Percentiles rank a stretch among this genome's conserved stretches.
These are phyloP conservation scores for Chaetomidium leptoderma DNA, from an alignment of 495 filamentous ascomycete species.

Conservation along the genomic window DNA sequence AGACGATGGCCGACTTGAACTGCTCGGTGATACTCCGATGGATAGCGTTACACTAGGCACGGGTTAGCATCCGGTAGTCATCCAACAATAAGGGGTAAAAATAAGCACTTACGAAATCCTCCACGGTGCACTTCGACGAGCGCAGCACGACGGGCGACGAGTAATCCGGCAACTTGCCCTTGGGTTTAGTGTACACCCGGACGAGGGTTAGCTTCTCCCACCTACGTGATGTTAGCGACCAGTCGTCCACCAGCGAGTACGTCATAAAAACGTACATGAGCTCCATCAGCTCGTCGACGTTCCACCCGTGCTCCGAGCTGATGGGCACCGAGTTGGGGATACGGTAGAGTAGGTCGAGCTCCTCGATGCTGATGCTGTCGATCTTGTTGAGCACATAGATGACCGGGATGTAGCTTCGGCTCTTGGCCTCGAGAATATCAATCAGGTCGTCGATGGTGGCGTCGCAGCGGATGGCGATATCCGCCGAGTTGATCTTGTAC, in stretches of 20 bases:
- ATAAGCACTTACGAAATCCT: slow-evolving; percentile 79
- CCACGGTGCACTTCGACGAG: slow-evolving; percentile 76
- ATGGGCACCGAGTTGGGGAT: slow-evolving; percentile 97
- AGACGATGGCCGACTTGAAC: slow-evolving; percentile 92
- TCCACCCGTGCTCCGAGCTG: slow-evolving; percentile 97
- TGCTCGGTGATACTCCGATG: slow-evolving; percentile 94
- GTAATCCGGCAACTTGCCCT: slow-evolving; percentile 92
- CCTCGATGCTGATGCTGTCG: slow-evolving; percentile 94
- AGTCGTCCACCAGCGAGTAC: slow-evolving; percentile 10
- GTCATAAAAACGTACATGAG: slow-evolving; percentile 64
- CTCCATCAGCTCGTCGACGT: slow-evolving; percentile 93
- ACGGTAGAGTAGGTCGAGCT: slow-evolving; percentile 90
- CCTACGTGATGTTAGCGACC: slow-evolving; percentile 32
- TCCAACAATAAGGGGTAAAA: slow-evolving; percentile 11
- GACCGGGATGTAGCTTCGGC: slow-evolving; percentile 91
- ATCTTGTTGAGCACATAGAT: slow-evolving; percentile 99
- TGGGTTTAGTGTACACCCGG: slow-evolving; percentile 96
- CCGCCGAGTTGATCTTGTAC: slow-evolving; percentile 93
- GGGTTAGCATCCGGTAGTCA: slow-evolving; percentile 16
- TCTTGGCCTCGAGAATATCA: slow-evolving; percentile 93
- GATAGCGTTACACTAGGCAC: slow-evolving; percentile 84
- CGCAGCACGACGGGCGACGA: slow-evolving; percentile 84
- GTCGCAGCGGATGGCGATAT: slow-evolving; percentile 97
- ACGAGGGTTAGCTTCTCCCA: slow-evolving; percentile 93
- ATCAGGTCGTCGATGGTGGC: slow-evolving; percentile 82